phyloP scores from a whole-genome alignment of 2,329 filamentous ascomycete genomes.

The Colletotrichum sp. region DNA sequence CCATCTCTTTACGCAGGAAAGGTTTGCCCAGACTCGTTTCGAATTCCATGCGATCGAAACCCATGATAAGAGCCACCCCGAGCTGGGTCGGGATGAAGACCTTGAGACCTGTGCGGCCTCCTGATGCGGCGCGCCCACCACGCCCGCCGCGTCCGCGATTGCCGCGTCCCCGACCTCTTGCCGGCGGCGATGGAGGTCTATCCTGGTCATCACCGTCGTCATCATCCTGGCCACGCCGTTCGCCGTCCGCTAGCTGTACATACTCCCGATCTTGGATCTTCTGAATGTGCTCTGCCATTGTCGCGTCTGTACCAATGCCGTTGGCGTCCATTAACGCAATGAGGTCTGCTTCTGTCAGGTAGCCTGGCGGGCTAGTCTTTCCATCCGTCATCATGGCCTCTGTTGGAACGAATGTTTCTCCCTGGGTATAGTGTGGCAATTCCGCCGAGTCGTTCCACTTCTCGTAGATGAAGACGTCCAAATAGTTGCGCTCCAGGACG shows the following conservation, averaged over 20 bases:
- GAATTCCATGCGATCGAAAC: constrained; percentile 92
- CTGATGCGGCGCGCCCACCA: constrained; percentile 42
- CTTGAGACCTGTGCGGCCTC: constrained; percentile 62
- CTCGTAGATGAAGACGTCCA: constrained; percentile 95
- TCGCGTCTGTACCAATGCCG: constrained; percentile 96
- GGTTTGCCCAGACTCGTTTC: constrained; percentile 94
- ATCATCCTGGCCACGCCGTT: constrained; percentile 37
- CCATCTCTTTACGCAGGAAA: constrained; percentile 97
- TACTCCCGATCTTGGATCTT: constrained; percentile 94
- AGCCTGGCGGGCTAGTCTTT: constrained; percentile 83
- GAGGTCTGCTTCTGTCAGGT: constrained; percentile 92
- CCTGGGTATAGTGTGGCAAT: constrained; percentile 78
- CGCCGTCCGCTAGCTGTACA: constrained; percentile 66
- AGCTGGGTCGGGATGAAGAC: constrained; percentile 94
- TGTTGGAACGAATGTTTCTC: constrained; percentile 84
- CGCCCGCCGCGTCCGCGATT: constrained; percentile 47
- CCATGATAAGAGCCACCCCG: constrained; percentile 89
- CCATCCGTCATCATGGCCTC: constrained; percentile 91
- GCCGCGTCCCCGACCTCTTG: constrained; percentile 47
- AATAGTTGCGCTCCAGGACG: constrained; percentile 88
- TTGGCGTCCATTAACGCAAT: constrained; percentile 98
- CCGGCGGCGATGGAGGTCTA: constrained; percentile 38
- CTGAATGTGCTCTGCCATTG: constrained; percentile 97
- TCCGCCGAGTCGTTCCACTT: constrained; percentile 91
- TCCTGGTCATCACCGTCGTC: constrained; percentile 44